Conservation (phyloP, 805 yeast genomes). For the Wickerhamiella shivajii region DNA sequence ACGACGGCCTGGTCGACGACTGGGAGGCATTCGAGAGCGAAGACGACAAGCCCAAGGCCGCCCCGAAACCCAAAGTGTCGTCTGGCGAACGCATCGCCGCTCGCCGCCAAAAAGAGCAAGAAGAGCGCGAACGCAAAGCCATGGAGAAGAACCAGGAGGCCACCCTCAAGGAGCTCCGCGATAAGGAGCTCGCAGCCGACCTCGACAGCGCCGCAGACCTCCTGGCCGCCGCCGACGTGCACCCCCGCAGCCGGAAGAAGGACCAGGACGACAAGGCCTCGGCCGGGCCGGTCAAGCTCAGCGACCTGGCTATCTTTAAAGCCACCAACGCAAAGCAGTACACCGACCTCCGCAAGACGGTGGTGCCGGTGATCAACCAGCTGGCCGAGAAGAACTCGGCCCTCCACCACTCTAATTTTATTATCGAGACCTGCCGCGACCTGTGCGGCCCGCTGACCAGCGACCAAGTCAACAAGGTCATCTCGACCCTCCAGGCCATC, state of each 20-base stretch:
- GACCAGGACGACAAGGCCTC: constrained; percentile 23
- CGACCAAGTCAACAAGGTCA: constrained; percentile 73
- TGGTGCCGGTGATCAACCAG: constrained; percentile 44
- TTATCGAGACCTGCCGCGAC: constrained; percentile 77
- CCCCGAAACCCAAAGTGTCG: constrained; percentile 33
- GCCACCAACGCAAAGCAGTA: constrained; percentile 69
- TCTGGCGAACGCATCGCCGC: constrained; percentile 28
- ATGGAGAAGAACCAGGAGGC: constrained; percentile 38
- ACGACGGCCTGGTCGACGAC: constrained; percentile 69
- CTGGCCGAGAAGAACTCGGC: constrained; percentile 44
- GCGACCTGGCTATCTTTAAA: constrained; percentile 50
- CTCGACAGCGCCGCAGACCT: constrained; percentile 85
- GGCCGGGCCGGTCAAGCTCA: constrained; percentile 25
- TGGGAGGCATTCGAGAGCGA: constrained; percentile 75
- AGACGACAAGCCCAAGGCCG: constrained; percentile 30
- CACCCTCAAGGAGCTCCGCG: constrained; percentile 55
- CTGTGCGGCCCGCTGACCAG: constrained; percentile 64
- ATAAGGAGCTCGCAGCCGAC: constrained; percentile 76
- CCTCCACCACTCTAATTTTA: constrained; percentile 58
- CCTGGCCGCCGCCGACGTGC: constrained; percentile 49
- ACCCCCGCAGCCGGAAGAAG: constrained; percentile 31
- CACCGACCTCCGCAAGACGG: constrained; percentile 60
- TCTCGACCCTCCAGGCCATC: constrained; percentile 67
- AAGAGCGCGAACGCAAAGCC: constrained; percentile 33
- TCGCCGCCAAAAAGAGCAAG: constrained; percentile 31